Base-by-base conservation (phyloP, 768 basidiomycete species). In the Tylopilus sp. region DNA sequence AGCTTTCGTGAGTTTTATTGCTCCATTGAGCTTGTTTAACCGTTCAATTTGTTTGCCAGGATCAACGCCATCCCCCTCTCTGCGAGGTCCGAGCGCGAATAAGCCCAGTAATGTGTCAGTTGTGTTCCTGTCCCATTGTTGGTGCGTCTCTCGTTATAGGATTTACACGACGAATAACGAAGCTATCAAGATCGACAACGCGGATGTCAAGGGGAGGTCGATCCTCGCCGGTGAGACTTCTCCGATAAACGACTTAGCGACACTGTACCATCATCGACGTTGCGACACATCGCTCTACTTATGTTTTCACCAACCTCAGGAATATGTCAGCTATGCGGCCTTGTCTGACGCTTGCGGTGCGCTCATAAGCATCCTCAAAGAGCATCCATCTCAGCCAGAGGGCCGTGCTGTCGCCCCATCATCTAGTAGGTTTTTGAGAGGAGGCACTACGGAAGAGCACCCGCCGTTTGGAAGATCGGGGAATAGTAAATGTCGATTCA, bases 121-220 rank as follows among this genome's bases (percentile, higher is more conserved):
- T 9, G 7, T 16, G 8, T 33, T 53, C 16, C n/a, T n/a, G n/a
- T n/a, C n/a, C n/a, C 30, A 11, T 41, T 38, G 54, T n/a, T 37
- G n/a, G 3, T n/a, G 26, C 24, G 16, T 22, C 14, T 8, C 43
- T 21, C 33, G 1, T 22, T 43, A 26, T 56, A 91, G 88, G 38
- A 61, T 92, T 58, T 88, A 88, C 56, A 86, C 89, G 6, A 92
- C 91, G 87, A 92, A 92, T 59, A 89, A 91, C 33, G 92, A 92
- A 69, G 83, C 86, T 0, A 78, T 93, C 17, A 89, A 93, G 65
- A 80, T 93, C 26, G 89, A 92, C 70, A 92, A 92, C 66, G 92
- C 91, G 0, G 92, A 91, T 64, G 89, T 88, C 7, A 89, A 90
- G 62, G 89, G 88, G 11, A 83, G 89, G 12, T 72, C 92, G 38